phyloP scores from a whole-genome alignment of 148 eudicot species.

The Simmondsia chinensis region DNA sequence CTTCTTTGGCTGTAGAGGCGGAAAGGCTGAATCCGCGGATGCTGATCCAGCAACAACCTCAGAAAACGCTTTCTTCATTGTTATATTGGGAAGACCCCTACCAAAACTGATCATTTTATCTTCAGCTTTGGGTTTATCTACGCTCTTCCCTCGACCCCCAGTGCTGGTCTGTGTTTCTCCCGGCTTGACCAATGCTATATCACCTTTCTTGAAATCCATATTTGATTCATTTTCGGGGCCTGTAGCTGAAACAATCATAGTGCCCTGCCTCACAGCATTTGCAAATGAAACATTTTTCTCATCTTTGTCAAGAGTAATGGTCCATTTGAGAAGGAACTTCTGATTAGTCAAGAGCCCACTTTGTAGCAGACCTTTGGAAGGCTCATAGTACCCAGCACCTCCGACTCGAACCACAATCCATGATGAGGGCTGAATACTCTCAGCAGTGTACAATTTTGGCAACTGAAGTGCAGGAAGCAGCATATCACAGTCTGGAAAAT shows the following conservation, averaged over 20 bases:
- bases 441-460: slow-evolving; percentile 33
- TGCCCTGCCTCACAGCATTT: slow-evolving; percentile 28
- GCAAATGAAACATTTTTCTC: slow-evolving; percentile 28
- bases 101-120: slow-evolving; percentile 41
- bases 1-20: slow-evolving; percentile 60
- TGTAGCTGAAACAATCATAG: slow-evolving; percentile 15
- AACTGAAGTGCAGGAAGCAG: slow-evolving; percentile 60
- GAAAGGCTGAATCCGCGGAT: slow-evolving; percentile 55
- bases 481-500: slow-evolving; percentile 71
- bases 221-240: slow-evolving; percentile 23
- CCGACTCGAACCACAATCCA: slow-evolving; percentile 79
- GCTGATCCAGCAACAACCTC: slow-evolving; percentile 97
- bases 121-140: slow-evolving; percentile 26
- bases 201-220: slow-evolving; percentile 18
- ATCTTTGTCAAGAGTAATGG: slow-evolving; percentile 52
- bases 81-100: slow-evolving; percentile 53
- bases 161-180: slow-evolving; percentile 25
- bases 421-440: slow-evolving; percentile 35
- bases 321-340: slow-evolving; percentile 77
- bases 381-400: slow-evolving; percentile 65
- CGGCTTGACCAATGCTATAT: slow-evolving; percentile 8
- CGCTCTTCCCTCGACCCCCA: slow-evolving; percentile 23
- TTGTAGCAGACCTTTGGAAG: slow-evolving; percentile 80
- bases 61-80: slow-evolving; percentile 81
- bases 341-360: slow-evolving; percentile 66